Conservation (phyloP, 169 alveolate genomes). For the Eimeria tenella region DNA sequence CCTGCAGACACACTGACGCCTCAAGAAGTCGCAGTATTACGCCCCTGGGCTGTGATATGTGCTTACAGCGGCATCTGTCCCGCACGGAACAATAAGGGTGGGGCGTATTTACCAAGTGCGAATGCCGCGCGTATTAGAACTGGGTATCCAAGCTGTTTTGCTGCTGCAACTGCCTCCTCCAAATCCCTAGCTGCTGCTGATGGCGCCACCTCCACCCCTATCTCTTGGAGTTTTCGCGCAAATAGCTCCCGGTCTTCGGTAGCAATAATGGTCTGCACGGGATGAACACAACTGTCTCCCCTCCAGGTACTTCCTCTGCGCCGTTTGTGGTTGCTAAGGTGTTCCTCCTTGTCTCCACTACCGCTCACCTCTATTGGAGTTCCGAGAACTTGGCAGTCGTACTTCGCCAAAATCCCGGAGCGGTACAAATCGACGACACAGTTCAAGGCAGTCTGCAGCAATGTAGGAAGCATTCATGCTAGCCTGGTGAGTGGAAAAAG, state of each 20-base stretch:
- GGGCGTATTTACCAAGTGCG: constrained; percentile 84
- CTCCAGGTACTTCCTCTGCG: neutral
- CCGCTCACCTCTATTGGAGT: constrained; percentile 60
- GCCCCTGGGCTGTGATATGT: neutral
- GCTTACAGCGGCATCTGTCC: no score
- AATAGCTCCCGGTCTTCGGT: constrained; percentile 92
- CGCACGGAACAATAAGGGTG: neutral
- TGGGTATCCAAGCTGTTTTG: constrained; percentile 91
- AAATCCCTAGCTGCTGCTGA: constrained; percentile 77
- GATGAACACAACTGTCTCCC: neutral
- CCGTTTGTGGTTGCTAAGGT: neutral
- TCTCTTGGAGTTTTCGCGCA: constrained; percentile 88
- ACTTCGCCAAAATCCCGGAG: constrained; percentile 86
- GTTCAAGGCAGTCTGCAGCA: constrained; percentile 91
- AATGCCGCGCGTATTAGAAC: constrained; percentile 92
- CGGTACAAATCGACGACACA: constrained; percentile 90
- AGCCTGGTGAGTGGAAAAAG: neutral
- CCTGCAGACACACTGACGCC: neutral
- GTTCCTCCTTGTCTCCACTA: neutral
- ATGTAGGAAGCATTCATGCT: neutral
- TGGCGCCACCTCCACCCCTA: constrained; percentile 91
- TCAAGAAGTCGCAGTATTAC: neutral
- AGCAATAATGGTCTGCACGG: constrained; percentile 84
- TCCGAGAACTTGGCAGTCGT: constrained; percentile 85
- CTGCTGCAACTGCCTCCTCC: constrained; percentile 87